Evolutionary conservation across 306 rosid genomes (phyloP).

Genomic region (Fragaria vesca): DNA sequence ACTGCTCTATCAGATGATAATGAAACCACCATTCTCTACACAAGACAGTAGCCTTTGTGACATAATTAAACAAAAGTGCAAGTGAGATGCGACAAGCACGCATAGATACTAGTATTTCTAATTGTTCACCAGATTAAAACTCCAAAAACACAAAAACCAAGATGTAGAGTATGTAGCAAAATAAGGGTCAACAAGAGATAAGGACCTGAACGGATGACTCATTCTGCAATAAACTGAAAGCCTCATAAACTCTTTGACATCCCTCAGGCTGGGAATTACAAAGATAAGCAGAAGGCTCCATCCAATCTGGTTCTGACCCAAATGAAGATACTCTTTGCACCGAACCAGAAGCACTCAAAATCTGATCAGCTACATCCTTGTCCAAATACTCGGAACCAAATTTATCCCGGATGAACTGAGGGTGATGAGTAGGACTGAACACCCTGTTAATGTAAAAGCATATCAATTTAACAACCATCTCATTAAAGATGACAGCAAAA

Average conservation of each 20-base stretch:
- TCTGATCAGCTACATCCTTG: constrained; percentile 25
- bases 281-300: constrained; percentile 51
- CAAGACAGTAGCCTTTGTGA: background rate
- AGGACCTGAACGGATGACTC: constrained; percentile 72
- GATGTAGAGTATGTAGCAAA: background rate
- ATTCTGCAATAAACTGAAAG: constrained; percentile 64
- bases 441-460: constrained; percentile 36
- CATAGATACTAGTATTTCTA: background rate
- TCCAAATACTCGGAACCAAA: constrained; percentile 22
- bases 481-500: background rate
- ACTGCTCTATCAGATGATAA: constrained; percentile 66
- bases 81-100: background rate
- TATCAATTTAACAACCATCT: constrained; percentile 16
- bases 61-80: background rate
- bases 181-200: constrained; percentile 5
- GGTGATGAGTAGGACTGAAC: constrained; percentile 38
- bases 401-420: constrained; percentile 40
- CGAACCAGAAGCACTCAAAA: constrained; percentile 20
- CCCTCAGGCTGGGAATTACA: constrained; percentile 35
- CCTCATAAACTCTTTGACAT: constrained; percentile 46
- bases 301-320: constrained; percentile 54
- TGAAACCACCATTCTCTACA: constrained; percentile 73
- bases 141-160: background rate
- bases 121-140: background rate
- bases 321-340: constrained; percentile 32